Percentiles rank a stretch among this genome's conserved stretches.
Conservation (phyloP, 371 early-diverging fungal genomes). For the Basidiobolus meristosporus region DNA sequence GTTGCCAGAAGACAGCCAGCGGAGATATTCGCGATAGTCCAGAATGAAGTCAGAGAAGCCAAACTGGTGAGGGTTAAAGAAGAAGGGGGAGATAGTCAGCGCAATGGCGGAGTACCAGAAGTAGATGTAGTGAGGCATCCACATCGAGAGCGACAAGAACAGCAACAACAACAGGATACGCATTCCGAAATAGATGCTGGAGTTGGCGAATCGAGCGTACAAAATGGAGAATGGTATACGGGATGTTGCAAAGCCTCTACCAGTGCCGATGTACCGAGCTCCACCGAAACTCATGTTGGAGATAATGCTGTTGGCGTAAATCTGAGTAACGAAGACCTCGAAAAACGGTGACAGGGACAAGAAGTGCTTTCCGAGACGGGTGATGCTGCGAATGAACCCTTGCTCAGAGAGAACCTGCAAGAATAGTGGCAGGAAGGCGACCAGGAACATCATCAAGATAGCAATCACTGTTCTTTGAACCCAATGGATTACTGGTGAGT, state of each 20-base stretch:
- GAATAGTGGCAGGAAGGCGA: conserved; percentile 71
- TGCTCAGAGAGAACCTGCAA: conserved; percentile 72
- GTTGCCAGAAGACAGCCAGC: conserved; percentile 68
- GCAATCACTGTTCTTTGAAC: conserved; percentile 62
- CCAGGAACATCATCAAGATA: conserved; percentile 56
- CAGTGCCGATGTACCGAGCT: conserved; percentile 76
- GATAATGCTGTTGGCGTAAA: conserved; percentile 65
- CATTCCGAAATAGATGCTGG: conserved; percentile 63
- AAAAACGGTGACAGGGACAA: conserved; percentile 70
- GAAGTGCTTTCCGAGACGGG: conserved; percentile 64
- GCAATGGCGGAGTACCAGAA: conserved; percentile 73
- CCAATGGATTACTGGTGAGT: conserved; percentile 64
- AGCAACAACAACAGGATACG: conserved; percentile 45
- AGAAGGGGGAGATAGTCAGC: conserved; percentile 50
- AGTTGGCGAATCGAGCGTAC: conserved; percentile 57
- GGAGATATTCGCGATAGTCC: conserved; percentile 60
- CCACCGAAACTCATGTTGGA: conserved; percentile 69
- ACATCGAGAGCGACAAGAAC: conserved; percentile 48
- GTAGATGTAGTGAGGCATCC: conserved; percentile 57
- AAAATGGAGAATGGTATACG: conserved; percentile 53
- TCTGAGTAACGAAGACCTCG: conserved; percentile 79
- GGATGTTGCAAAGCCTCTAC: conserved; percentile 81
- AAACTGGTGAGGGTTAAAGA: conserved; percentile 76
- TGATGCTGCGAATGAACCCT: conserved; percentile 52
- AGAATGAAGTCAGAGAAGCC: conserved; percentile 48